A percentile compares a stretch with the other conserved stretches of the same genome.
Conservation (phyloP, 148 eudicot species). For the Camellia japonica region DNA sequence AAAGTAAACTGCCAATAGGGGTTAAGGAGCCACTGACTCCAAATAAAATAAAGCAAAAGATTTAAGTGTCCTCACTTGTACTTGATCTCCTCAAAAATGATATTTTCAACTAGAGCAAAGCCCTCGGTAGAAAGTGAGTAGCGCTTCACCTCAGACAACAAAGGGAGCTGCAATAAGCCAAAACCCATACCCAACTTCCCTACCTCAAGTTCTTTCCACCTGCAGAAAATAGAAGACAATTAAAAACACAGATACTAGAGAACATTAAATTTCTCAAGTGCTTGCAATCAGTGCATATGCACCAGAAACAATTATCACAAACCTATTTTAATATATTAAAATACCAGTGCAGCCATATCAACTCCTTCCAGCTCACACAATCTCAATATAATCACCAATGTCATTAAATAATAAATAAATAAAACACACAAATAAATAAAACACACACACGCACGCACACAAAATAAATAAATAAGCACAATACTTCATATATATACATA, state of each 20-base stretch:
- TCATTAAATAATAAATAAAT: no score
- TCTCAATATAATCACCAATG: no score
- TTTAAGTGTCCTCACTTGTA: slow-evolving; percentile 58
- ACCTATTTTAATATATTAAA: no score
- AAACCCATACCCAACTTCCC: slow-evolving; percentile 95
- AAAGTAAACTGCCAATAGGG: not conserved
- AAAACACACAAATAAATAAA: no score
- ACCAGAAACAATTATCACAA: no score
- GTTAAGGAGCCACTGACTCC: slow-evolving; percentile 3
- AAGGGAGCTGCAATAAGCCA: slow-evolving; percentile 87
- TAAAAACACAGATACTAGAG: not conserved
- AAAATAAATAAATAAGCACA: no score
- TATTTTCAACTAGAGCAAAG: slow-evolving; percentile 61
- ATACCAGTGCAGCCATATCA: no score
- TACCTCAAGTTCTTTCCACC: slow-evolving; percentile 82
- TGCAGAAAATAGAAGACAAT: slow-evolving; percentile 1
- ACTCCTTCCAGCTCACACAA: no score
- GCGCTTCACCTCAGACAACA: slow-evolving; percentile 73
- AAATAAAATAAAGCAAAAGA: not conserved
- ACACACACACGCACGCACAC: no score
- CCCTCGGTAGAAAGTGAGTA: slow-evolving; percentile 65
- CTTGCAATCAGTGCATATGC: not conserved
- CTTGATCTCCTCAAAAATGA: slow-evolving; percentile 78
- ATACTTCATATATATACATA: no score
- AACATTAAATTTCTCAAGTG: not conserved